These are phyloP conservation scores for Ziziphus jujuba DNA, from an alignment of 306 rosid genomes.

Conservation along the genomic window DNA sequence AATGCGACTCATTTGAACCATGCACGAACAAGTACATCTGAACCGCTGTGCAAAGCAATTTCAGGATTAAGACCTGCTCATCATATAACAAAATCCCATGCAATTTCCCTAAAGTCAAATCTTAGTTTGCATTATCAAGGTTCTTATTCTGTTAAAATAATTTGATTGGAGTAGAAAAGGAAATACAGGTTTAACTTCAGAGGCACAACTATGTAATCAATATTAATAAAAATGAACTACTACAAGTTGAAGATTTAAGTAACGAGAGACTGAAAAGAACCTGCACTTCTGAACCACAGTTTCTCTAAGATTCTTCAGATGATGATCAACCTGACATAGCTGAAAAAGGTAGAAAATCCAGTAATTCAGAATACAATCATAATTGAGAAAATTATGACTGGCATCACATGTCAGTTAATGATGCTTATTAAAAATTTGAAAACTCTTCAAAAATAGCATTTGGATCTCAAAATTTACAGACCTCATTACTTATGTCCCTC, in stretches of 20 bases:
- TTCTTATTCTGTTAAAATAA: too few species aligned
- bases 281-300: constrained; percentile 75
- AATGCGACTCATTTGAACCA: neutral
- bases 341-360: constrained; percentile 28
- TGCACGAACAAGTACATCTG: too few species aligned
- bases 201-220: too few species aligned
- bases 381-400: neutral
- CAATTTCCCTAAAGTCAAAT: neutral
- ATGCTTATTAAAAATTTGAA: neutral
- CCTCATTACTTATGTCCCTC: constrained; percentile 76
- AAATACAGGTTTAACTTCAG: too few species aligned
- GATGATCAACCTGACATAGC: constrained; percentile 62
- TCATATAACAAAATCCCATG: neutral
- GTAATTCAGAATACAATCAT: neutral
- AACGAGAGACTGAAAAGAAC: constrained; percentile 30
- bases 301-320: constrained; percentile 70
- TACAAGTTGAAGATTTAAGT: too few species aligned
- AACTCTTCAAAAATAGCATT: neutral
- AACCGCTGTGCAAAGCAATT: constrained; percentile 8
- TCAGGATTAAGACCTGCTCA: constrained; percentile 1
- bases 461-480: constrained; percentile 25
- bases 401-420: neutral
- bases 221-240: too few species aligned
- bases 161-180: too few species aligned
- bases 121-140: neutral